Percentiles rank a stretch among this genome's conserved stretches.
phyloP scores from a whole-genome alignment of 768 basidiomycete genomes.

The Calocera cornea region DNA sequence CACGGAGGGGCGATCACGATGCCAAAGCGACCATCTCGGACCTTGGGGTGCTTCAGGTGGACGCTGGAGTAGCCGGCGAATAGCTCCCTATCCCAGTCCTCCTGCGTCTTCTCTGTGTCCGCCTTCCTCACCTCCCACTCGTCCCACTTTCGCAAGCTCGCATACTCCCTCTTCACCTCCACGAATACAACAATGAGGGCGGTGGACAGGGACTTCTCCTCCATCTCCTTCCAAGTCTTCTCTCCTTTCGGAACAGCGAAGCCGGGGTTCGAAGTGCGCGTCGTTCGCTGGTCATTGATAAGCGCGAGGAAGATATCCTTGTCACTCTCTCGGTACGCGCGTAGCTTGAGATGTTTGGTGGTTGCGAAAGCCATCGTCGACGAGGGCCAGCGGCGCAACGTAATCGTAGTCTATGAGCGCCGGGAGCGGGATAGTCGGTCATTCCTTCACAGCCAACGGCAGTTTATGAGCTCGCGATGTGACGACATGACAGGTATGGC shows the following conservation, averaged over 20 bases:
- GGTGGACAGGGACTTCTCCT: not conserved
- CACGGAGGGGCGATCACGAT: slow-evolving; percentile 23
- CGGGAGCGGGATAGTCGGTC: too few species aligned
- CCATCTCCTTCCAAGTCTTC: not conserved
- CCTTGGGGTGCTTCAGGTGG: slow-evolving; percentile 7
- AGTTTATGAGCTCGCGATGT: too few species aligned
- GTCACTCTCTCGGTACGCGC: not conserved
- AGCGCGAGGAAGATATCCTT: not conserved
- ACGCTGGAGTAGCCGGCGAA: not conserved
- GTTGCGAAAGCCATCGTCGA: not conserved
- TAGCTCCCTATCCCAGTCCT: not conserved
- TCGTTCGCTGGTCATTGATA: not conserved
- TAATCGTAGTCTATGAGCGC: too few species aligned
- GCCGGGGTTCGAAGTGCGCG: not conserved
- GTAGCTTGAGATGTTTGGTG: not conserved
- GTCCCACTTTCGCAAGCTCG: not conserved
- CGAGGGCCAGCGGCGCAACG: too few species aligned
- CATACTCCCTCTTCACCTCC: not conserved
- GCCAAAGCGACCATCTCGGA: slow-evolving; percentile 25
- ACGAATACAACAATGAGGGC: not conserved
- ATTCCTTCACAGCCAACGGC: too few species aligned
- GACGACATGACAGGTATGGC: too few species aligned
- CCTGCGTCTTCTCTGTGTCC: not conserved
- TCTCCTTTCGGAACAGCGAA: not conserved
- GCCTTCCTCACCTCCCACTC: not conserved